Percentiles rank a stretch among this genome's conserved stretches.
phyloP scores from a whole-genome alignment of 2,329 filamentous ascomycete species.

The Curvularia eragrostidis region DNA sequence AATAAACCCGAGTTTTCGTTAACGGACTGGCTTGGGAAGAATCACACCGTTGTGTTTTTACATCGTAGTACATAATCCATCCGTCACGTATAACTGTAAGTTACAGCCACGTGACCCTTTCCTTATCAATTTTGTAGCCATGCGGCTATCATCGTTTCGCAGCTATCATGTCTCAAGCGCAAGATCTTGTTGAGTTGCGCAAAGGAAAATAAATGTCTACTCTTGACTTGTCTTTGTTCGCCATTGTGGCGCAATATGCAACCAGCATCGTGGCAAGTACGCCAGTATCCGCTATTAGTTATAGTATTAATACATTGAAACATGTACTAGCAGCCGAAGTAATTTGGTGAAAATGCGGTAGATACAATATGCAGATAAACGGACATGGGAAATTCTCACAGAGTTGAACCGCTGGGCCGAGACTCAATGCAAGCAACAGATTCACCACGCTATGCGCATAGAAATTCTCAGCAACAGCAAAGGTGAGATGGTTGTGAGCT shows the following conservation, averaged over 20 bases:
- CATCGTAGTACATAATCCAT: too few relatives aligned
- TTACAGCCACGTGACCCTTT: neutral
- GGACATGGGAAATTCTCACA: neutral
- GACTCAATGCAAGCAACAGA: neutral
- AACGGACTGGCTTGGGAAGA: too few relatives aligned
- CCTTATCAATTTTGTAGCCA: neutral
- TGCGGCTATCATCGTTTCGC: neutral
- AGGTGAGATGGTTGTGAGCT: too few relatives aligned
- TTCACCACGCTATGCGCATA: neutral
- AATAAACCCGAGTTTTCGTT: too few relatives aligned
- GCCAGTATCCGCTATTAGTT: neutral
- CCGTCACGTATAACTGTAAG: neutral
- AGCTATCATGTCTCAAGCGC: neutral
- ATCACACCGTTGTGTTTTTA: too few relatives aligned
- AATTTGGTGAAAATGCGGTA: neutral
- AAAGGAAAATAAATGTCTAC: neutral
- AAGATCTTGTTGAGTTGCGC: neutral
- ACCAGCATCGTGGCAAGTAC: neutral
- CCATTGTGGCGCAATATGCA: neutral
- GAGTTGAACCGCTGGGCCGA: neutral
- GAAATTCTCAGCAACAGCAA: neutral
- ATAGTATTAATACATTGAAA: neutral
- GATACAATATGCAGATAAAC: neutral
- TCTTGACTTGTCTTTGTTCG: neutral
- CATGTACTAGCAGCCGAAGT: neutral